Conservation (phyloP, 129 eudicot genomes). For the Saposhnikovia divaricata region DNA sequence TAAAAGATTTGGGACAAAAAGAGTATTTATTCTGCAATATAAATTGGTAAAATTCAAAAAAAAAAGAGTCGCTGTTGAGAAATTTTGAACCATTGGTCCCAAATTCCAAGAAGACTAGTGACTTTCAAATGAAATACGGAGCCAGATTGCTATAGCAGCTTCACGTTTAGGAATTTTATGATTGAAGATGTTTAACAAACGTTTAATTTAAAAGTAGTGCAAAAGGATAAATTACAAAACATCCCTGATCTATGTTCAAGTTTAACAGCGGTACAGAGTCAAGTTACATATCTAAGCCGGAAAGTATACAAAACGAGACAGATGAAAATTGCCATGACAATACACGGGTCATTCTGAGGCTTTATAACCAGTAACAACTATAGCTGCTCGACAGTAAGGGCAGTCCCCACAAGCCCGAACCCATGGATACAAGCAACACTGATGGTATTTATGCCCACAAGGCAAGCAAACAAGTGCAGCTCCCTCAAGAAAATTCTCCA, state of each 20-base stretch:
- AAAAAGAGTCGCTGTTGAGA: no score
- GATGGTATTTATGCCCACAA: conserved; percentile 73
- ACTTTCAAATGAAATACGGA: no score
- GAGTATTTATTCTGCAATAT: no score
- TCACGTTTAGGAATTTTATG: not conserved
- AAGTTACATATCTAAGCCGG: not conserved
- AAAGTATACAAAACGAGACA: not conserved
- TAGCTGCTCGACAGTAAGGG: conserved; percentile 70
- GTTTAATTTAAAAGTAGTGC: not conserved
- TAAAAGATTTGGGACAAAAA: no score
- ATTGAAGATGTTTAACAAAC: no score
- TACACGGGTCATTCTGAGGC: not conserved
- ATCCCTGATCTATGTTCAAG: not conserved
- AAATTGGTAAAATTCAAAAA: no score
- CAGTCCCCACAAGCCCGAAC: conserved; percentile 71
- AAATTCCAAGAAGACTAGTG: no score
- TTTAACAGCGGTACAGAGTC: not conserved
- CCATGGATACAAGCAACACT: conserved; percentile 80
- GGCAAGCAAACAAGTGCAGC: conserved; percentile 45
- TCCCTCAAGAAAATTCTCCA: conserved; percentile 62
- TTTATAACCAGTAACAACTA: conserved; percentile 18
- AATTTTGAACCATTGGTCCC: not conserved
- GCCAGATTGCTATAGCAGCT: not conserved
- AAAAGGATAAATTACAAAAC: not conserved
- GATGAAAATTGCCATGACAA: not conserved